Conservation (phyloP, 1,139 yeast genomes). For the Candida sp. region DNA sequence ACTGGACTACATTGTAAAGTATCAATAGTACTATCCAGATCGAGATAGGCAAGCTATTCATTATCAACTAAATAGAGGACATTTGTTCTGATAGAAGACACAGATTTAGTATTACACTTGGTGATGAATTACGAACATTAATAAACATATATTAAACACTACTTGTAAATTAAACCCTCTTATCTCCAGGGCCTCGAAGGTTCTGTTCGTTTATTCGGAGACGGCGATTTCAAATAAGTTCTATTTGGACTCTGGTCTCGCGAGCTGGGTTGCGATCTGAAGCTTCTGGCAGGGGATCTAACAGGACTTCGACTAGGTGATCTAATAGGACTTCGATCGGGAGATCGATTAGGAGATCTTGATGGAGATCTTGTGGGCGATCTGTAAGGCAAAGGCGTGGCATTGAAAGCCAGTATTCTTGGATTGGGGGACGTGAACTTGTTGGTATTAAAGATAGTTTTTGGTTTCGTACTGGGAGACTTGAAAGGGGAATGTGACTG, state of each 20-base stretch:
- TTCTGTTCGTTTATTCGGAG: slow-evolving; percentile 5
- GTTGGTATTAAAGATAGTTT: slow-evolving; percentile 1
- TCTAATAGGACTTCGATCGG: slow-evolving; percentile 1
- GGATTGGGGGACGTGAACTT: slow-evolving; percentile 1
- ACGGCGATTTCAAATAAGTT: slow-evolving; percentile 7
- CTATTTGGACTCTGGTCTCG: slow-evolving; percentile 4
- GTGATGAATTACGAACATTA: slow-evolving; percentile 1
- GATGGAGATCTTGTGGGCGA: slow-evolving; percentile 5
- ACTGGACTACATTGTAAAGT: too few species aligned
- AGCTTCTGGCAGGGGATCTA: slow-evolving; percentile 5
- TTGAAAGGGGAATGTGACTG: slow-evolving; percentile 2
- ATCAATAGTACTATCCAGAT: too few species aligned
- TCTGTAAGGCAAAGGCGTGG: slow-evolving; percentile 3
- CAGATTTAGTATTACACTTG: too few species aligned
- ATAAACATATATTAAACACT: slow-evolving; percentile 3
- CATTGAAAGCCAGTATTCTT: slow-evolving; percentile 1
- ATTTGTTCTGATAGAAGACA: too few species aligned
- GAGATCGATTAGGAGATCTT: slow-evolving; percentile 4
- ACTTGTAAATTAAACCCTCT: not conserved
- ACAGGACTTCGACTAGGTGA: slow-evolving; percentile 3
- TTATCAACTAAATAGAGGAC: too few species aligned
- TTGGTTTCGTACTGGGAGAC: slow-evolving; percentile 2
- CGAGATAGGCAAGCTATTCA: too few species aligned
- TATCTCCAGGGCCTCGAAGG: slow-evolving; percentile 7
- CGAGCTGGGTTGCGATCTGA: slow-evolving; percentile 7